Conservation (phyloP, 148 eudicot species). For the Cornus kousa region DNA sequence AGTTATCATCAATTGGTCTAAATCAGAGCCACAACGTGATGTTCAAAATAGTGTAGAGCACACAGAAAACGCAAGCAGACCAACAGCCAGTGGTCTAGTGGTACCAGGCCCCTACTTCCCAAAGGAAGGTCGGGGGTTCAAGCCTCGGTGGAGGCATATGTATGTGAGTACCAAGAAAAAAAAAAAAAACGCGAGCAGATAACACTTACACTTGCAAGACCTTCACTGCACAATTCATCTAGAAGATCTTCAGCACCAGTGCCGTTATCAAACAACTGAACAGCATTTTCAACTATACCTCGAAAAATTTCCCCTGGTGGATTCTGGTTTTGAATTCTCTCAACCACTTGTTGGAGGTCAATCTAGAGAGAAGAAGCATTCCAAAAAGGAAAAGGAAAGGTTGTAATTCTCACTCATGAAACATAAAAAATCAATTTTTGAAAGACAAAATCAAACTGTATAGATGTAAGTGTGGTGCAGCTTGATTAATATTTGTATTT, state of each 20-base stretch:
- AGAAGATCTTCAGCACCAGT: slow-evolving; percentile 19
- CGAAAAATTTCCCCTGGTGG: slow-evolving; percentile 35
- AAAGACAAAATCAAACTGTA: too few species aligned
- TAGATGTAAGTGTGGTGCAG: too few species aligned
- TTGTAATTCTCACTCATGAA: neutral
- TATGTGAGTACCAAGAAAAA: too few species aligned
- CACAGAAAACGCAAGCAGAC: neutral
- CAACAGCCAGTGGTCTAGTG: too few species aligned
- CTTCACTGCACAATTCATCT: slow-evolving; percentile 30
- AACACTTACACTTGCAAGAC: slow-evolving; percentile 31
- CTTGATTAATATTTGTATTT: too few species aligned
- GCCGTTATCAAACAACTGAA: slow-evolving; percentile 9
- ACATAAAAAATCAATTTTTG: neutral
- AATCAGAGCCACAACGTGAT: neutral
- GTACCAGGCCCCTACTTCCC: too few species aligned
- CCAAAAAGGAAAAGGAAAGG: slow-evolving; percentile 1
- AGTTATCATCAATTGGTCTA: too few species aligned
- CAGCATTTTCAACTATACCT: slow-evolving; percentile 31
- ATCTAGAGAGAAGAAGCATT: slow-evolving; percentile 18
- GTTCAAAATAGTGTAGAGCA: neutral
- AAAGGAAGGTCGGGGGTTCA: too few species aligned
- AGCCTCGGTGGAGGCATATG: too few species aligned
- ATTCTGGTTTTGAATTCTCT: slow-evolving; percentile 35
- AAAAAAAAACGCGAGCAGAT: neutral
- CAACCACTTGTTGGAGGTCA: slow-evolving; percentile 32